phyloP scores from a whole-genome alignment of 441 rosid species.

The California macrophylla region DNA sequence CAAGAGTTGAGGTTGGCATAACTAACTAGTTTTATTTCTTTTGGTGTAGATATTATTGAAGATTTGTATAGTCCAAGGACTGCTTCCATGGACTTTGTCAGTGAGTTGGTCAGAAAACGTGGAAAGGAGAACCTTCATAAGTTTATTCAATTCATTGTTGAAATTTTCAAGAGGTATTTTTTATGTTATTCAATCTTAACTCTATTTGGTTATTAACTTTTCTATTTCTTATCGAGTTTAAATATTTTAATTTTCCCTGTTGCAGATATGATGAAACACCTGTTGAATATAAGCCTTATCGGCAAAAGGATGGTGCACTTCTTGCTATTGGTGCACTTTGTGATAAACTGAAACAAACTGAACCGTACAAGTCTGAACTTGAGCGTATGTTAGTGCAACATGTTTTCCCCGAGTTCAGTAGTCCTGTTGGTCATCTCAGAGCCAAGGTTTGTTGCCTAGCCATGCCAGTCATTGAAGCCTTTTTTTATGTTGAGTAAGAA shows the following conservation, averaged over 20 bases:
- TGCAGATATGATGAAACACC: constrained; percentile 55
- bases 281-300: constrained; percentile 41
- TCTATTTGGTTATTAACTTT: not conserved
- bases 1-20: constrained; percentile 4
- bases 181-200: not conserved
- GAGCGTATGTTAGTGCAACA: constrained; percentile 94
- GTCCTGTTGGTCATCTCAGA: constrained; percentile 93
- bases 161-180: constrained; percentile 51
- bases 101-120: constrained; percentile 74
- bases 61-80: constrained; percentile 74
- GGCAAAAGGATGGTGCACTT: constrained; percentile 70
- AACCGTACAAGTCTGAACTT: constrained; percentile 88
- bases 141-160: constrained; percentile 58
- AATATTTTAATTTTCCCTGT: not conserved
- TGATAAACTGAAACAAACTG: constrained; percentile 90
- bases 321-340: constrained; percentile 91
- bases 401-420: constrained; percentile 88
- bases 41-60: constrained; percentile 59
- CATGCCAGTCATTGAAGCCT: no score
- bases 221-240: not conserved
- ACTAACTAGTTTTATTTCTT: constrained; percentile 16
- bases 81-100: constrained; percentile 75
- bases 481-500: no score
- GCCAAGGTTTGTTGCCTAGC: constrained; percentile 55
- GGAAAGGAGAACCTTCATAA: constrained; percentile 73